phyloP scores from a whole-genome alignment of 768 basidiomycete species.

The Boletus sensibilis region DNA sequence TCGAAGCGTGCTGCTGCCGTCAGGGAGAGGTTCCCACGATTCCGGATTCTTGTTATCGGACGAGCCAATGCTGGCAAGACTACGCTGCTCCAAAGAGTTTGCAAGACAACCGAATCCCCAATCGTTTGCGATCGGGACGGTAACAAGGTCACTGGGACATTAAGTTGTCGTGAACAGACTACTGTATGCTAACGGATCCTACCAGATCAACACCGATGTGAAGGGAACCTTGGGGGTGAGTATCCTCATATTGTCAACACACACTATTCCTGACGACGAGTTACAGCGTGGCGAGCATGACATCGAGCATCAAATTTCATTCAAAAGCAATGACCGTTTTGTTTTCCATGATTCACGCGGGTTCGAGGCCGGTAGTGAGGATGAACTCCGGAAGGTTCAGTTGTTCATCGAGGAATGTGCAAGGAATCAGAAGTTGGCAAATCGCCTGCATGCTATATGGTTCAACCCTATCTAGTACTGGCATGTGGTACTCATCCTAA shows the following conservation, averaged over 20 bases:
- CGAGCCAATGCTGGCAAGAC: constrained; percentile 43
- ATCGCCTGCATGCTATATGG: constrained; percentile 43
- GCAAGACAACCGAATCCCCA: constrained; percentile 36
- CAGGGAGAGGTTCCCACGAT: constrained; percentile 24
- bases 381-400: constrained; percentile 31
- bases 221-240: background rate
- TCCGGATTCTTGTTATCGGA: constrained; percentile 42
- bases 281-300: constrained; percentile 13
- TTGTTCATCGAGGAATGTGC: constrained; percentile 32
- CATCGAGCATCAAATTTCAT: too few relatives aligned
- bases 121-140: constrained; percentile 24
- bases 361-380: constrained; percentile 36
- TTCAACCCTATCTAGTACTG: background rate
- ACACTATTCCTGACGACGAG: background rate
- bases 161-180: background rate
- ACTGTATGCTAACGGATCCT: background rate
- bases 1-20: too few relatives aligned
- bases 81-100: constrained; percentile 39
- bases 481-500: constrained; percentile 2
- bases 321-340: constrained; percentile 32
- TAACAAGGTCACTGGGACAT: constrained; percentile 9
- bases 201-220: constrained; percentile 2
- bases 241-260: background rate
- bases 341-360: constrained; percentile 46
- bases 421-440: constrained; percentile 1